Percentiles rank a stretch among this genome's conserved stretches.
Conservation (phyloP, 805 yeast genomes). For the Clavispora carvajalis region DNA sequence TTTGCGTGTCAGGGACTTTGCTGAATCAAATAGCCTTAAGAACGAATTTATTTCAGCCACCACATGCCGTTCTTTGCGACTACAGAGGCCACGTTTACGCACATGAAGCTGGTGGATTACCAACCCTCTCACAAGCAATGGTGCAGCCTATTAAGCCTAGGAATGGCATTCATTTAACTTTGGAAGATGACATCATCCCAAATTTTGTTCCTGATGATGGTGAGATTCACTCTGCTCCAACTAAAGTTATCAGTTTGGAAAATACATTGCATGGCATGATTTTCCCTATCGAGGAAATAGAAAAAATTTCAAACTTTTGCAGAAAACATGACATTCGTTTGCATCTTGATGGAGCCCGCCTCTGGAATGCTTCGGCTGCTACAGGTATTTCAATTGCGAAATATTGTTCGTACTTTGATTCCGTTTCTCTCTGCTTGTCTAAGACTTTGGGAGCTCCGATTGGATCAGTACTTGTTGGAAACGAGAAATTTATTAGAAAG, state of each 20-base stretch:
- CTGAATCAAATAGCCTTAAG: conserved; percentile 38
- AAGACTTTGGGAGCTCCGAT: conserved; percentile 41
- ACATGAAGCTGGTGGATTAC: conserved; percentile 40
- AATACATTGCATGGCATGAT: conserved; percentile 41
- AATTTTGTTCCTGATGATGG: conserved; percentile 39
- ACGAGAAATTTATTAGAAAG: conserved; percentile 26
- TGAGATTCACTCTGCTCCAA: conserved; percentile 41
- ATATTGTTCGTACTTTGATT: conserved; percentile 36
- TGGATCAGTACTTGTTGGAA: conserved; percentile 37
- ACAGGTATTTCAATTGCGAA: conserved; percentile 36
- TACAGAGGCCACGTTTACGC: conserved; percentile 31
- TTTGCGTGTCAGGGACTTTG: conserved; percentile 39
- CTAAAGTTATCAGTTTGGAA: conserved; percentile 39
- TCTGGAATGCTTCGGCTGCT: conserved; percentile 40
- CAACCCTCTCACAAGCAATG: conserved; percentile 40
- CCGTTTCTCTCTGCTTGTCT: conserved; percentile 39
- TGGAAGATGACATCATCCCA: conserved; percentile 34
- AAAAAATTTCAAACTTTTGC: conserved; percentile 31
- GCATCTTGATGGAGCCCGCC: conserved; percentile 41
- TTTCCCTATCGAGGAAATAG: conserved; percentile 36
- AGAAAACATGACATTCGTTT: conserved; percentile 27
- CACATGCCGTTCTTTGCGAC: conserved; percentile 37
- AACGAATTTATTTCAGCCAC: conserved; percentile 37
- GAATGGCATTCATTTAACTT: conserved; percentile 31
- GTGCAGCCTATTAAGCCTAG: conserved; percentile 32